Base-by-base conservation (phyloP, 805 yeast genomes). In the Komagataella pastoris region DNA sequence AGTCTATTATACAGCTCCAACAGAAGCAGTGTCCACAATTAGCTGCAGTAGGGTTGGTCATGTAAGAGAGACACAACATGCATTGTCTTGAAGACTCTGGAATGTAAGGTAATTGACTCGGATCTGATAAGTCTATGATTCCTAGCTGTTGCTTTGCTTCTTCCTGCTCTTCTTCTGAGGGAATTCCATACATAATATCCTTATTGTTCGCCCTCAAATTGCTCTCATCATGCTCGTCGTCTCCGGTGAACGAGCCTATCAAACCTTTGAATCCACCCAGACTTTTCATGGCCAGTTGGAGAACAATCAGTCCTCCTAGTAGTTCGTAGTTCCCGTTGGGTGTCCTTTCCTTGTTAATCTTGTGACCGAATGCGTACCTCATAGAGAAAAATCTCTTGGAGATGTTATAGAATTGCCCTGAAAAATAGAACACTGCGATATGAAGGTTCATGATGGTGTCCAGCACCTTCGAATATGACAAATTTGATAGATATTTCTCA, bases 11-110 rank as follows among this genome's bases (percentile, higher is more conserved):
- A 63, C 98, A 91, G 6, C 71, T 73, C 97, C 98, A 91, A 66
- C 99, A 91, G 64, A 87, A 91, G 14, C 88, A 53, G 64, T 91
- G 99, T 0, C 98, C 99, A 66, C 99, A 91, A 3, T 82, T 77
- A 0, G 96, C 88, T 54, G 87, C 79, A 1, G 96, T 72, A 3
- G 99, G 98, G 55, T 86, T 79, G 1, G 68, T 72, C 93, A 91
- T 86, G 14, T 76, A 72, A 7, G 85, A 81, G 21, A 91, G 72
- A 63, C 99, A 91, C 18, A 93, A 72, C 75, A 89, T 84, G 62
- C 99, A 91, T 46, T 75, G 73, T 51, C 97, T 73, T 1, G 95
- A 81, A 23, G 68, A 65, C 53, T 74, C 81, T 0, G 90, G 85
- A 7, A 91, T 78, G 61, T 79, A 90, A 3, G 86, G 82, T 50